A percentile compares a stretch with the other conserved stretches of the same genome.
These are phyloP conservation scores for Candida succiphila DNA, from an alignment of 805 yeast genomes.

Conservation along the genomic window DNA sequence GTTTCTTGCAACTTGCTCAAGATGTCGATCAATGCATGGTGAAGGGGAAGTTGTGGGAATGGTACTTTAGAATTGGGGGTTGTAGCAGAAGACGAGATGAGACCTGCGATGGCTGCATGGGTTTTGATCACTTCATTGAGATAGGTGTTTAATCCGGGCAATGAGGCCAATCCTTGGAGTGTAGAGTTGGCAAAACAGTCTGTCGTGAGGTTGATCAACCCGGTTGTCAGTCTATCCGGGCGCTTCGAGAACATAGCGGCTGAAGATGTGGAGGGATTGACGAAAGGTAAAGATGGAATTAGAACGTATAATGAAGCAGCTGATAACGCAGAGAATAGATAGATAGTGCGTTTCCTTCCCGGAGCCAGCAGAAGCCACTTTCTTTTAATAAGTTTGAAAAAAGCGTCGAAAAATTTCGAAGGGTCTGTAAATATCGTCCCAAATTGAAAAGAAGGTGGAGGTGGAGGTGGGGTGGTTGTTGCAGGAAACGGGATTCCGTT, in stretches of 20 bases:
- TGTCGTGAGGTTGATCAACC: slow-evolving; percentile 69
- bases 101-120: slow-evolving; percentile 13
- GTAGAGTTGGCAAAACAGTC: slow-evolving; percentile 93
- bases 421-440: no score
- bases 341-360: no score
- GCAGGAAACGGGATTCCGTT: no score
- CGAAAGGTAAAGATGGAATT: not conserved
- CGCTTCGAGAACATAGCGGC: slow-evolving; percentile 24
- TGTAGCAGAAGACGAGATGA: slow-evolving; percentile 7
- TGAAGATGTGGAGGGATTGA: not conserved
- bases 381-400: no score
- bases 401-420: no score
- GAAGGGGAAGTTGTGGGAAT: slow-evolving; percentile 39
- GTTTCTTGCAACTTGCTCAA: slow-evolving; percentile 55
- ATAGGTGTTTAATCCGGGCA: slow-evolving; percentile 51
- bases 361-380: no score
- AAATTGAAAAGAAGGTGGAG: no score
- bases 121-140: slow-evolving; percentile 30
- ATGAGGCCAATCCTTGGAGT: slow-evolving; percentile 64
- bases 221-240: slow-evolving; percentile 71
- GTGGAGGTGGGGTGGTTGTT: no score
- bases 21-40: slow-evolving; percentile 43
- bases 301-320: not conserved
- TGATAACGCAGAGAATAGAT: slow-evolving; percentile 39
- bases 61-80: slow-evolving; percentile 3